These are phyloP conservation scores for Heteromeles arbutifolia DNA, from an alignment of 306 rosid genomes.

Conservation along the genomic window DNA sequence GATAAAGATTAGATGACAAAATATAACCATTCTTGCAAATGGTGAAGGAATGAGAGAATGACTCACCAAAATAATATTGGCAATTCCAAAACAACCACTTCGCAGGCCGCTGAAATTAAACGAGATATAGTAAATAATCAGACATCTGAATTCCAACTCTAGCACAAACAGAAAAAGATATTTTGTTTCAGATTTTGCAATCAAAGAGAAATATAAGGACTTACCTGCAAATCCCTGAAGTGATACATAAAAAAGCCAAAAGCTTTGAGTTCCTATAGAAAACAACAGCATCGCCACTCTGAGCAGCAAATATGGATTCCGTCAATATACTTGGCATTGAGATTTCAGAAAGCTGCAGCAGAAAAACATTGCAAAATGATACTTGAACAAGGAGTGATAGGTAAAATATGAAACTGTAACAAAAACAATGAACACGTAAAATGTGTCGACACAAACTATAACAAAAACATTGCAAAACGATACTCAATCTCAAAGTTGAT, in stretches of 20 bases:
- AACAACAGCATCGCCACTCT: constrained; percentile 56
- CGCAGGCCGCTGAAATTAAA: constrained; percentile 87
- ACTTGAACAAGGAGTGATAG: no score
- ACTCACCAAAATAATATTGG: constrained; percentile 89
- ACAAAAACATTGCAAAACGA: no score
- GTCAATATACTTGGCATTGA: constrained; percentile 82
- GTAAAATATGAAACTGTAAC: no score
- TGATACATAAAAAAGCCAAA: constrained; percentile 50
- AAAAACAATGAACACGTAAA: no score
- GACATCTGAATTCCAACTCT: neutral
- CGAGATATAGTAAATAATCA: constrained; percentile 21
- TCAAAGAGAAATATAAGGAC: neutral
- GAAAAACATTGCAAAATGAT: neutral
- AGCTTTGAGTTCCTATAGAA: constrained; percentile 59
- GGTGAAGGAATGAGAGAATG: neutral
- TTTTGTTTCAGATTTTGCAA: neutral
- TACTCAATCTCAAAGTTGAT: neutral
- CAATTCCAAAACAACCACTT: constrained; percentile 86
- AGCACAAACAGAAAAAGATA: neutral
- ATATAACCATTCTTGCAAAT: neutral
- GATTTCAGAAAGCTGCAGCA: constrained; percentile 74
- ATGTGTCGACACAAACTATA: no score
- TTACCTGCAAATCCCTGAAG: constrained; percentile 97
- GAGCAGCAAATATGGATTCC: constrained; percentile 79
- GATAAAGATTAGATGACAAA: neutral